Conservation (phyloP, 2,329 filamentous ascomycete species). For the Alternaria alternata region DNA sequence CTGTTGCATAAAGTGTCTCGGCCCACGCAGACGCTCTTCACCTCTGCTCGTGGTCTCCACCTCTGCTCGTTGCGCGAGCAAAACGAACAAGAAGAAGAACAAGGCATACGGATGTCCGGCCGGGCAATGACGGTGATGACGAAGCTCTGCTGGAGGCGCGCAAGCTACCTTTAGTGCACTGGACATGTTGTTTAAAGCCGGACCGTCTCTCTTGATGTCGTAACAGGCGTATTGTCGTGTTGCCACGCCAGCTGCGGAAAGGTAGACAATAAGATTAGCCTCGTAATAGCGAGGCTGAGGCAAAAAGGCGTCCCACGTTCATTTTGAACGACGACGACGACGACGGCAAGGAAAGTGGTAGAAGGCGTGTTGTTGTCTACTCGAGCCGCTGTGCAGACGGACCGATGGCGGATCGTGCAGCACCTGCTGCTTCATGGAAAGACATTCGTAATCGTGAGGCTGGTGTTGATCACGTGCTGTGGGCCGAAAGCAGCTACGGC, state of each 20-base stretch:
- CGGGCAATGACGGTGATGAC: conserved; percentile 19
- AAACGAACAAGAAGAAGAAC: not conserved
- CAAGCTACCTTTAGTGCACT: conserved; percentile 16
- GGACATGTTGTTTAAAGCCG: not conserved
- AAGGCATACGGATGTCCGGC: not conserved
- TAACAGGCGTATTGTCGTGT: conserved; percentile 18
- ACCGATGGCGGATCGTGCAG: not conserved
- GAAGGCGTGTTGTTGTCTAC: not conserved
- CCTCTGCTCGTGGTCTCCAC: not conserved
- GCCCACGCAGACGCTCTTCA: not conserved
- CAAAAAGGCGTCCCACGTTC: not conserved
- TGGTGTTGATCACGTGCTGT: conserved; percentile 22
- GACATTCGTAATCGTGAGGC: conserved; percentile 1
- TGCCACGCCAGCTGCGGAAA: conserved; percentile 26
- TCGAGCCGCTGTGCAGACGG: not conserved
- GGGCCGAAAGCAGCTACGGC: conserved; percentile 13
- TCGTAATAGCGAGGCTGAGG: conserved; percentile 21
- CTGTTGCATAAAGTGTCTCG: conserved; percentile 25
- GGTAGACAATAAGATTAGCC: not conserved
- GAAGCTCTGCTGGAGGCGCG: conserved; percentile 18
- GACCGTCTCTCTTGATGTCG: conserved; percentile 10
- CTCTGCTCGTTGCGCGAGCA: conserved; percentile 3
- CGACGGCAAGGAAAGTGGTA: not conserved
- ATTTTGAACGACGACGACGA: not conserved
- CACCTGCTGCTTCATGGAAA: not conserved